A percentile compares a stretch with the other conserved stretches of the same genome.
Conservation (phyloP, 192 early-diverging fungal species). For the Coemansia sp. region DNA sequence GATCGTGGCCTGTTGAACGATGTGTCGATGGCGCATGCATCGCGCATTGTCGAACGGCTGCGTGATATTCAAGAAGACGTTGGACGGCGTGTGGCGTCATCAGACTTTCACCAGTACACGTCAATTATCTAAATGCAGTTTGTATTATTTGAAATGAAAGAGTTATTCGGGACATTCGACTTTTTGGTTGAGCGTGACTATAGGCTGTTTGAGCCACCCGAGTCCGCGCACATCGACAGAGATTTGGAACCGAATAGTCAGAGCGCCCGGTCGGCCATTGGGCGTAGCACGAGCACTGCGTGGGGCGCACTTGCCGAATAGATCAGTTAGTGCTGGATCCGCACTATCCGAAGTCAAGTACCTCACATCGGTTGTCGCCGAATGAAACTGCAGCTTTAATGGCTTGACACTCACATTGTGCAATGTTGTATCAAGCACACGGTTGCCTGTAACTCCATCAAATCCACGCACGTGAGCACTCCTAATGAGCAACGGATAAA, state of each 20-base stretch:
- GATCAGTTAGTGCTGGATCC: conserved; percentile 40
- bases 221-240: conserved; percentile 32
- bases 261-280: conserved; percentile 13
- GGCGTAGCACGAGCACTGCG: background rate
- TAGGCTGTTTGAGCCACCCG: conserved; percentile 43
- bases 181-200: conserved; percentile 47
- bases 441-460: conserved; percentile 38
- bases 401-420: conserved; percentile 11
- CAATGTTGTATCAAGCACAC: conserved; percentile 31
- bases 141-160: background rate
- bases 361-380: conserved; percentile 7
- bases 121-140: conserved; percentile 14
- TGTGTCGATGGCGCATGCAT: conserved; percentile 19
- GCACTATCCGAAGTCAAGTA: conserved; percentile 43
- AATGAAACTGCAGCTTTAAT: conserved; percentile 33
- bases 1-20: conserved; percentile 9
- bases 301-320: conserved; percentile 48
- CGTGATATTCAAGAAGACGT: conserved; percentile 38
- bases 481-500: conserved; percentile 43
- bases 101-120: conserved; percentile 16
- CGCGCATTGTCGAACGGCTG: conserved; percentile 25
- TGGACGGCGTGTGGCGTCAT: conserved; percentile 10
- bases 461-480: conserved; percentile 25
- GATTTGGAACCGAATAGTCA: conserved; percentile 47
- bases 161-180: conserved; percentile 43